Percentiles rank a stretch among this genome's conserved stretches.
These are phyloP conservation scores for Alectoria sarmentosa DNA, from an alignment of 495 filamentous ascomycete genomes.

Conservation along the genomic window DNA sequence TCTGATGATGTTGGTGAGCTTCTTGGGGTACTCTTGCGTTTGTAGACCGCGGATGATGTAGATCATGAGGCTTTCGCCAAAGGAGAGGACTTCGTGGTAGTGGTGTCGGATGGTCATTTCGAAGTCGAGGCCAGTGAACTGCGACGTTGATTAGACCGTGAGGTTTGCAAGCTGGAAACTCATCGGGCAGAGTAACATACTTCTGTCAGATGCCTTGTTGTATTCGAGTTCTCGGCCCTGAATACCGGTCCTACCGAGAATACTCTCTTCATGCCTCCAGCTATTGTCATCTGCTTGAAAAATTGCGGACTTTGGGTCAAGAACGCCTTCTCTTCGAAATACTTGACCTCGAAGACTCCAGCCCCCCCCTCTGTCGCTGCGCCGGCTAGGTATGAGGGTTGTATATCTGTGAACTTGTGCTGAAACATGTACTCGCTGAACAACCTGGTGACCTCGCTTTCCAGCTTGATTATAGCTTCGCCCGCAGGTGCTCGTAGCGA, in stretches of 20 bases:
- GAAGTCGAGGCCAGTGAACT: conserved; percentile 92
- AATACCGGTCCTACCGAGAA: conserved; percentile 90
- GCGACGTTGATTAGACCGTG: not conserved
- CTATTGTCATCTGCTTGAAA: conserved; percentile 95
- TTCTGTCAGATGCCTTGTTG: conserved; percentile 92
- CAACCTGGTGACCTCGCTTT: conserved; percentile 69
- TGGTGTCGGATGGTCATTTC: conserved; percentile 90
- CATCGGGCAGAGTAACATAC: conserved; percentile 29
- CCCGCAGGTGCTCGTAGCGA: conserved; percentile 83
- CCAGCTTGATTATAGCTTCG: conserved; percentile 79
- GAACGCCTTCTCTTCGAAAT: conserved; percentile 80
- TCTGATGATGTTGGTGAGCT: conserved; percentile 59
- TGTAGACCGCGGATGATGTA: conserved; percentile 78
- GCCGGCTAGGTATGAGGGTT: conserved; percentile 81
- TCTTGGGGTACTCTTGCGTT: conserved; percentile 50
- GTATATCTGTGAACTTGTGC: conserved; percentile 77
- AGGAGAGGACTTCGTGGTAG: conserved; percentile 79
- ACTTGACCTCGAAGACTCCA: conserved; percentile 86
- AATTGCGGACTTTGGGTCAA: conserved; percentile 92
- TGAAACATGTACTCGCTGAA: conserved; percentile 74
- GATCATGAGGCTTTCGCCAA: conserved; percentile 78
- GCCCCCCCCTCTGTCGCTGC: conserved; percentile 91
- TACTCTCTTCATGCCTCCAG: conserved; percentile 82
- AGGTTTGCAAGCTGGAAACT: not conserved
- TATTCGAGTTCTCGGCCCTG: conserved; percentile 95